Evolutionary conservation across 352 stramenopile species (phyloP), one percentile per base, ranked within the genome.

Genomic region (Poterioochromonas sp.): DNA sequence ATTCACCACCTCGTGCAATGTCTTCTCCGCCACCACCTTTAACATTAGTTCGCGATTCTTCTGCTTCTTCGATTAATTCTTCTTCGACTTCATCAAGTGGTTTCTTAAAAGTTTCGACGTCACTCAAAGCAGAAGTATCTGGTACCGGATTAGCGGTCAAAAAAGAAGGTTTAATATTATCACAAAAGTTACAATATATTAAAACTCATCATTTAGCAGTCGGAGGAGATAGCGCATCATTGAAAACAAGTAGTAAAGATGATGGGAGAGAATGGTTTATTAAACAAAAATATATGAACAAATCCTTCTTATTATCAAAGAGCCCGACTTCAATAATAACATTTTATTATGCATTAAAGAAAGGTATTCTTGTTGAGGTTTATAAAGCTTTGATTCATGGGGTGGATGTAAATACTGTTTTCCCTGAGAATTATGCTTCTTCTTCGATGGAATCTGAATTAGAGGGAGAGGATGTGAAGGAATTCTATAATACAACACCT

Each of bases 81-180:
- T 58, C 47, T 58, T 58, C 47, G 47, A 58, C 47, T 58, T 58
- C 47, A 58, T 58, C 58, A 68, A 68, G 58, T 15, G 58, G 58
- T 35, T 68, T 34, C 58, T 15, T 34, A 68, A 35, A 68, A 68
- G 29, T 35, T 68, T 15, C 58, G 29, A 58, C 47, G 47, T 58
- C 47, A 58, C 47, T 68, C 58, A 15, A 68, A 68, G 58, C 58
- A 68, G 29, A 68, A 68, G 15, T 68, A 68, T 68, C 15, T 34
- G 58, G 15, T 68, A 68, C 15, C 15, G 58, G 15, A 68, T 68
- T 15, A 58, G 47, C 47, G 47, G 47, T 58, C 47, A 58, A 15
- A 58, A 58, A 58, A 58, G 47, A 58, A 58, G 47, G 47, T 58
- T 58, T 58, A 35, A 35, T 68, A 53, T 53, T 53, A 22, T 22